Conservation (phyloP, 2,329 filamentous ascomycete genomes). For the Scedosporium dehoogii region DNA sequence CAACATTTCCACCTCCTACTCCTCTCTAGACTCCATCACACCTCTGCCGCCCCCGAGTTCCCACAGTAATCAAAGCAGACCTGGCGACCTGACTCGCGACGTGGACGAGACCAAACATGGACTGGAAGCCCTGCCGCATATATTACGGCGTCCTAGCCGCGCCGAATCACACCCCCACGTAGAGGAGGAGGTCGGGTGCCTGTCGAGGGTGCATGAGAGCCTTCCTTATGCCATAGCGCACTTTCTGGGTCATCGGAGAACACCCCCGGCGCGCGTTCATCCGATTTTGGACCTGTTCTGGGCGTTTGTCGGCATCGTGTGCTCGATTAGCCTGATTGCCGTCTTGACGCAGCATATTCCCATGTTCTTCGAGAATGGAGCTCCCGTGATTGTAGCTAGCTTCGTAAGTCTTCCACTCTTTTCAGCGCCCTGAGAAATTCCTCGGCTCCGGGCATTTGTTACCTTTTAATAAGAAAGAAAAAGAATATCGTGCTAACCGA, state of each 20-base stretch:
- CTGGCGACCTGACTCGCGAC: not conserved
- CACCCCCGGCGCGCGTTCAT: slow-evolving; percentile 31
- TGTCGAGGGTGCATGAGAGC: slow-evolving; percentile 9
- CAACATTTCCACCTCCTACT: not conserved
- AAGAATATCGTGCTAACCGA: slow-evolving; percentile 16
- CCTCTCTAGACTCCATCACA: not conserved
- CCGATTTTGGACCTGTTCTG: slow-evolving; percentile 51
- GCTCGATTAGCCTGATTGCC: slow-evolving; percentile 49
- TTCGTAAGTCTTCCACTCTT: slow-evolving; percentile 43
- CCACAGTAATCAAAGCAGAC: not conserved
- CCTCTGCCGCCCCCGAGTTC: not conserved
- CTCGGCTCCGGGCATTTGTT: too few species aligned
- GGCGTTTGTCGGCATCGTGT: slow-evolving; percentile 56
- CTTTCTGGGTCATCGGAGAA: slow-evolving; percentile 54
- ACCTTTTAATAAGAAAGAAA: too few species aligned
- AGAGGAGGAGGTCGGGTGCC: not conserved
- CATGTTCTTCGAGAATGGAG: slow-evolving; percentile 38
- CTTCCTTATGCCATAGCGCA: slow-evolving; percentile 58
- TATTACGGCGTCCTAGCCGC: not conserved
- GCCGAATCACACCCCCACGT: not conserved
- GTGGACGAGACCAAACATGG: not conserved
- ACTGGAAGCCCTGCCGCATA: not conserved
- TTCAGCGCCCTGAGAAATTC: not conserved
- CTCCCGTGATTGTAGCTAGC: slow-evolving; percentile 56
- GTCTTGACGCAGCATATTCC: slow-evolving; percentile 44